phyloP scores from a whole-genome alignment of 2,329 filamentous ascomycete genomes.

The Xylaria sp. region DNA sequence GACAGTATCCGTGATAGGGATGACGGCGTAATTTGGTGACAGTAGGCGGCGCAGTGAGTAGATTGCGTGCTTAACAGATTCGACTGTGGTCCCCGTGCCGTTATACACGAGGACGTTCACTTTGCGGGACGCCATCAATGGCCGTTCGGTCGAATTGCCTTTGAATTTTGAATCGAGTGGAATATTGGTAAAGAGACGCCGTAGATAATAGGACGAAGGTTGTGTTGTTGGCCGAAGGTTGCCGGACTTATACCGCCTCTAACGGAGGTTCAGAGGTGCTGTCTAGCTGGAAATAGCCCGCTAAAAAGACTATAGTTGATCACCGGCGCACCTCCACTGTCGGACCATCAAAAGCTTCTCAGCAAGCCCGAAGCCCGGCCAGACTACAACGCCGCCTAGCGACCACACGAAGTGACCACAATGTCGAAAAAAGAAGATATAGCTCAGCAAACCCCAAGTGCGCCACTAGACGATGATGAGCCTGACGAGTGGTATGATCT shows the following conservation, averaged over 20 bases:
- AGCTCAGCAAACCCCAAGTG: constrained; percentile 53
- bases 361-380: constrained; percentile 1
- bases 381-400: not conserved
- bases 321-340: not conserved
- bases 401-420: not conserved
- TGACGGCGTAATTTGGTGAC: constrained; percentile 91
- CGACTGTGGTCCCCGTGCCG: constrained; percentile 87
- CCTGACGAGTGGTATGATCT: constrained; percentile 89
- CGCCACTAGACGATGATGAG: constrained; percentile 78
- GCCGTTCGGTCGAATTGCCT: constrained; percentile 6
- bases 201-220: constrained; percentile 8
- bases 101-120: constrained; percentile 96
- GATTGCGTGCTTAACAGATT: constrained; percentile 90
- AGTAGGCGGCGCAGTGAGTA: constrained; percentile 87
- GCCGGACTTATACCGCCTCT: constrained; percentile 27
- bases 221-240: constrained; percentile 10
- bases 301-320: constrained; percentile 17
- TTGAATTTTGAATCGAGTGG: constrained; percentile 12
- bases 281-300: constrained; percentile 6
- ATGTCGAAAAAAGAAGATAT: constrained; percentile 70
- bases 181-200: constrained; percentile 7
- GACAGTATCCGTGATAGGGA: constrained; percentile 80
- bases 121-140: constrained; percentile 71
- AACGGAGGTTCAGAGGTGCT: constrained; percentile 5
- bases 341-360: constrained; percentile 13